phyloP scores from a whole-genome alignment of 2,329 filamentous ascomycete species.

The Orbilia javanica region DNA sequence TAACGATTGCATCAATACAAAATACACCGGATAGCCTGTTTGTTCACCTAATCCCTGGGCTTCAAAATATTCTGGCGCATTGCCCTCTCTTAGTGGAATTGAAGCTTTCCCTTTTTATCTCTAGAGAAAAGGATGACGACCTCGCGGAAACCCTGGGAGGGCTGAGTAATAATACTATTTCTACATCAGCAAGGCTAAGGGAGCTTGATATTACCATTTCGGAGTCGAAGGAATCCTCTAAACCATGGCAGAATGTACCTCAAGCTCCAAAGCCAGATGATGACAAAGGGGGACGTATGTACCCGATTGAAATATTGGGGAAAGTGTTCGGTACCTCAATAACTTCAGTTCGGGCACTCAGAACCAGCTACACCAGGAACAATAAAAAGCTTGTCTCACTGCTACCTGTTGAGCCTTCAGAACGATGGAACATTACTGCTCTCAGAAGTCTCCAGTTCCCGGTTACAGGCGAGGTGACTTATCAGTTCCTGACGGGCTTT shows the following conservation, averaged over 20 bases:
- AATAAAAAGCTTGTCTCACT: not conserved
- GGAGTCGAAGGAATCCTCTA: not conserved
- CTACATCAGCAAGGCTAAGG: not conserved
- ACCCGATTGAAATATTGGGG: not conserved
- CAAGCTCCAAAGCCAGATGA: not conserved
- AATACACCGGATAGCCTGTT: slow-evolving; percentile 21
- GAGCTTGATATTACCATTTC: not conserved
- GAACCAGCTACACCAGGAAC: not conserved
- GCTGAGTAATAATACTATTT: not conserved
- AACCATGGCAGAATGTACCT: no score
- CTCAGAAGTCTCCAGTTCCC: slow-evolving; percentile 2
- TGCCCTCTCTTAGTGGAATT: slow-evolving; percentile 11
- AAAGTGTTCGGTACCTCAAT: not conserved
- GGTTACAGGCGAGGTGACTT: not conserved
- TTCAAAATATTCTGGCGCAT: not conserved
- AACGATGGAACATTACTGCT: not conserved
- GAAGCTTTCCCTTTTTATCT: not conserved
- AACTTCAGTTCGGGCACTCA: not conserved
- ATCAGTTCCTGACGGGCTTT: not conserved
- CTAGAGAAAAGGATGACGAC: not conserved
- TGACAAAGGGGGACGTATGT: not conserved
- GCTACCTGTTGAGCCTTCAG: not conserved
- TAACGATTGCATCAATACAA: slow-evolving; percentile 11
- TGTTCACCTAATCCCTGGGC: slow-evolving; percentile 18
- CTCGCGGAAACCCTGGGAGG: not conserved